These are phyloP conservation scores for Phytophthora macrochlamydospora DNA, from an alignment of 352 stramenopile genomes.

Conservation along the genomic window DNA sequence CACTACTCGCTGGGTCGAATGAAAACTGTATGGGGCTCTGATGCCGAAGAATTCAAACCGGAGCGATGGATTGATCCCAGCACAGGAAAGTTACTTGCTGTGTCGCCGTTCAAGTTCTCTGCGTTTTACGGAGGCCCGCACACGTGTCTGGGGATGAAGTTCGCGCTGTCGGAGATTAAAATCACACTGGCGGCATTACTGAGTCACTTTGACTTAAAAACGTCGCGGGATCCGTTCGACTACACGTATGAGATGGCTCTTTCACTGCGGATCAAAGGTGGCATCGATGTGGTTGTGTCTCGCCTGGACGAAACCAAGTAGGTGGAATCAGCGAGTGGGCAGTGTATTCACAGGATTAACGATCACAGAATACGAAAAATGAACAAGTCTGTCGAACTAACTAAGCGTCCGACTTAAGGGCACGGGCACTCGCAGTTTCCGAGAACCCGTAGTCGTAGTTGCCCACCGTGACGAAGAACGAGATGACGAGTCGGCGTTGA, in stretches of 20 bases:
- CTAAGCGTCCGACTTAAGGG: background rate
- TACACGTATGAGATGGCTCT: conserved; percentile 39
- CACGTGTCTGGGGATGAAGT: conserved; percentile 53
- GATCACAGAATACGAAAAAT: no score
- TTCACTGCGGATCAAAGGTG: conserved; percentile 41
- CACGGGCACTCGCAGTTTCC: conserved; percentile 8
- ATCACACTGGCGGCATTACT: conserved; percentile 35
- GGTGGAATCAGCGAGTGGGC: no score
- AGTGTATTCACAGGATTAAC: no score
- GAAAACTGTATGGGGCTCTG: conserved; percentile 16
- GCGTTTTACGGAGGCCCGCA: conserved; percentile 51
- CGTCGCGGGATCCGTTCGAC: conserved; percentile 22
- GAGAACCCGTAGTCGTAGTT: conserved; percentile 3
- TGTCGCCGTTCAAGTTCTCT: conserved; percentile 55
- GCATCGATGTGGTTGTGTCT: conserved; percentile 23
- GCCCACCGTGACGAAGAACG: no score
- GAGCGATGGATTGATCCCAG: conserved; percentile 51
- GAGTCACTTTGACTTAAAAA: conserved; percentile 38
- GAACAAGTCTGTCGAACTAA: no score
- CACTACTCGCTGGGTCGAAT: conserved; percentile 47
- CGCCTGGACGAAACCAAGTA: background rate
- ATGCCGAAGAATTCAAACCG: conserved; percentile 54
- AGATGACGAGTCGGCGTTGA: no score
- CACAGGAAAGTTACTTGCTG: conserved; percentile 18
- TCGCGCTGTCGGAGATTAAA: conserved; percentile 51